Conservation (phyloP, 1,139 yeast genomes). For the Lodderomyces jiufengensis region DNA sequence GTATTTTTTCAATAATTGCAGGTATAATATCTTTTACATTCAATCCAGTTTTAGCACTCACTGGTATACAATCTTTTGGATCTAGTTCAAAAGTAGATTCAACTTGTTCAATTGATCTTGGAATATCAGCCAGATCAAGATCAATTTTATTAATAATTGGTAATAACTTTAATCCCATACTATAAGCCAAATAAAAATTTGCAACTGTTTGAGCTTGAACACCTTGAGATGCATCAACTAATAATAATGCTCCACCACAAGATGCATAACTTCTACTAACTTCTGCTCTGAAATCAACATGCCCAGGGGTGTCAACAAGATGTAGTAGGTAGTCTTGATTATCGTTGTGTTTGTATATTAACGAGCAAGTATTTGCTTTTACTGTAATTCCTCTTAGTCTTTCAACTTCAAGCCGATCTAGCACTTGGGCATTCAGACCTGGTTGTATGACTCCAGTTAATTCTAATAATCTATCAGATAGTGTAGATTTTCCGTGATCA, state of each 20-base stretch:
- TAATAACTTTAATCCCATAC: conserved; percentile 73
- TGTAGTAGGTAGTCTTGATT: conserved; percentile 73
- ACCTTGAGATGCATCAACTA: conserved; percentile 95
- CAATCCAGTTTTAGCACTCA: conserved; percentile 88
- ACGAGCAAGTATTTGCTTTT: conserved; percentile 93
- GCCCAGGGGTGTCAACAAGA: conserved; percentile 96
- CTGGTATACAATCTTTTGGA: conserved; percentile 71
- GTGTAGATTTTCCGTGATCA: conserved; percentile 94
- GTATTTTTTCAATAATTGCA: conserved; percentile 71
- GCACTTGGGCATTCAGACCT: conserved; percentile 76
- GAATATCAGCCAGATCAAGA: conserved; percentile 82
- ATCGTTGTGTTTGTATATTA: conserved; percentile 65
- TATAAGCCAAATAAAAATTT: conserved; percentile 84
- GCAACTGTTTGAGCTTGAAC: conserved; percentile 98
- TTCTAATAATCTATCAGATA: conserved; percentile 83
- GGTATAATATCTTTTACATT: conserved; percentile 78
- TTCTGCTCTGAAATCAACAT: conserved; percentile 93
- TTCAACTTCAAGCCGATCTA: conserved; percentile 90
- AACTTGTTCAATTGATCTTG: conserved; percentile 76
- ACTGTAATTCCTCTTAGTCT: conserved; percentile 95
- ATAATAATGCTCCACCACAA: conserved; percentile 87
- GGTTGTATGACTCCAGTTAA: conserved; percentile 84
- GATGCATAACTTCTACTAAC: conserved; percentile 93
- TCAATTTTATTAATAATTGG: conserved; percentile 94
- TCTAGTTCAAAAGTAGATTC: conserved; percentile 80